Evolutionary conservation across 75 land plant species (phyloP), one percentile per base, ranked within the genome.

Genomic region (Picea glauca): DNA sequence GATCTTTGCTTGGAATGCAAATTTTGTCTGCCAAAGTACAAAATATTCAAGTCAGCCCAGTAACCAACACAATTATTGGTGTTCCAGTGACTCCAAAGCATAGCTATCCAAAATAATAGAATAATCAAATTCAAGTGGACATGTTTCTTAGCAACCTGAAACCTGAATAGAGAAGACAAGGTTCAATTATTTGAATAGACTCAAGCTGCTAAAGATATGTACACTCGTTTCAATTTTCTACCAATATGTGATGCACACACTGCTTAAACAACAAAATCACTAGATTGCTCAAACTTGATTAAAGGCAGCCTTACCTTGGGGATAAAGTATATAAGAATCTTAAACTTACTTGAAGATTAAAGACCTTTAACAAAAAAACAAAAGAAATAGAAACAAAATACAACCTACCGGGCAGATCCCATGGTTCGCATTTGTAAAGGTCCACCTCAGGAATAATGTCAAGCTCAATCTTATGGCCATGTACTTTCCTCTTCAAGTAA

Each of bases 401-500:
- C 46, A 70, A 70, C 74, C 21, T 43, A 70, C 74, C 76, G 0
- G 76, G 76, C 7, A 75, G 60, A 75, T 75, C 76, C 76, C 76
- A 75, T 7, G 76, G 59, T 75, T 75, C 76, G 1, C 60, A 58
- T 15, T 75, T 75, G 35, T 75, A 75, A 75, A 75, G 76, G 60
- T 75, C 76, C 38, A 75, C 76, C 35, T 75, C 59, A 4, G 76
- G 76, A 56, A 75, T 75, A 57, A 75, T 50, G 3, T 75, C 76
- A 4, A 31, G 32, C 33, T 75, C 76, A 75, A 75, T 75, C 59
- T 75, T 75, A 56, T 58, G 26, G 17, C 76, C 76, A 5, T 75
- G 76, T 50, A 75, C 76, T 75, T 75, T 75, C 76, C 60, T 75
- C 60, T 58, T 75, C 76, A 75, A 57, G 59, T 75, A 75, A 75